These are phyloP conservation scores for Penicillium paxilli DNA, from an alignment of 495 filamentous ascomycete species.

Conservation along the genomic window DNA sequence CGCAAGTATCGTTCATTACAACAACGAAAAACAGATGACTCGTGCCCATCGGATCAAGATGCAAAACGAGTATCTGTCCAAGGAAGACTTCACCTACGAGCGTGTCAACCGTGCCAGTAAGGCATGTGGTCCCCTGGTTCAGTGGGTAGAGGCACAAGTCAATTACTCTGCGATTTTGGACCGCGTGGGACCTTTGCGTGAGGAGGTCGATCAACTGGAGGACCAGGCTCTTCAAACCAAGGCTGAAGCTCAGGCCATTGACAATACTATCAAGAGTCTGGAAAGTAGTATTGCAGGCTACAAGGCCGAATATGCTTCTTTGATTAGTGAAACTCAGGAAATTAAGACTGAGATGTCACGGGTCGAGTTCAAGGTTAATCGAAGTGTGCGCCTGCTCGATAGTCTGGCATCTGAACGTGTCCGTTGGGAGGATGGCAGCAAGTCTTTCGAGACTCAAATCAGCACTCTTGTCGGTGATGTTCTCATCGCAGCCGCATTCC, in stretches of 20 bases:
- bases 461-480: conserved; percentile 95
- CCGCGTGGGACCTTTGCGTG: conserved; percentile 87
- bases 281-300: conserved; percentile 94
- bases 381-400: conserved; percentile 90
- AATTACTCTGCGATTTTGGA: conserved; percentile 96
- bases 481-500: conserved; percentile 89
- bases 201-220: conserved; percentile 86
- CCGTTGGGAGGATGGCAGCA: conserved; percentile 95
- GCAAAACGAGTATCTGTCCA: conserved; percentile 87
- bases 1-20: conserved; percentile 94
- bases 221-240: conserved; percentile 89
- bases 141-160: conserved; percentile 97
- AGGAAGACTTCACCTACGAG: conserved; percentile 94
- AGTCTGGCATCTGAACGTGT: conserved; percentile 90
- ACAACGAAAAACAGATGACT: conserved; percentile 96
- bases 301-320: conserved; percentile 92
- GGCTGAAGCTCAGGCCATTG: conserved; percentile 87
- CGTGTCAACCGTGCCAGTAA: conserved; percentile 93
- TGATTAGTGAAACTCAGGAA: conserved; percentile 95
- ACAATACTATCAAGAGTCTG: conserved; percentile 77
- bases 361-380: conserved; percentile 96
- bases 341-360: conserved; percentile 96
- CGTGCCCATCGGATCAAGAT: conserved; percentile 77
- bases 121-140: conserved; percentile 93
- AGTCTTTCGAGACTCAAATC: conserved; percentile 96